Conservation (phyloP, 495 filamentous ascomycete species). For the Hypoxylon intermedium region DNA sequence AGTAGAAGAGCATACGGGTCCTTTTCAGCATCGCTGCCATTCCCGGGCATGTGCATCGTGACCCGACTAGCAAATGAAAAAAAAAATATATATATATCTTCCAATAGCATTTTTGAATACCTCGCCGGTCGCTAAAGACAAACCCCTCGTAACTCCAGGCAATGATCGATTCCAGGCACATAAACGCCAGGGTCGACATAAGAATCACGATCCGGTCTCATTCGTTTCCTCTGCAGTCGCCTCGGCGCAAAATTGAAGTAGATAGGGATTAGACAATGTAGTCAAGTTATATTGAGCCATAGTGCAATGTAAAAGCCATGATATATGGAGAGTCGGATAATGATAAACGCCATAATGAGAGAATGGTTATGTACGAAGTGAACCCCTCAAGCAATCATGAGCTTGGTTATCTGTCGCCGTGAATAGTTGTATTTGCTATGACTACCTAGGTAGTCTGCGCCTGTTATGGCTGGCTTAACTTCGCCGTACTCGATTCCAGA, state of each 20-base stretch:
- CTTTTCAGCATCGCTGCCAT: slow-evolving; percentile 10
- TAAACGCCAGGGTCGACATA: slow-evolving; percentile 17
- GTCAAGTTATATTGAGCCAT: too few species aligned
- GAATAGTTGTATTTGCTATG: background rate
- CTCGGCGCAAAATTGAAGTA: slow-evolving; percentile 1
- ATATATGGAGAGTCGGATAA: background rate
- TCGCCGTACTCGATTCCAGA: slow-evolving; percentile 47
- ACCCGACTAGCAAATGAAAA: background rate
- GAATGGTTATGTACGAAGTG: background rate
- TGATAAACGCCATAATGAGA: slow-evolving; percentile 2
- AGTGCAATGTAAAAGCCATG: too few species aligned
- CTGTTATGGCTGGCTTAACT: background rate
- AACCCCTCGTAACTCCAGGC: slow-evolving; percentile 33
- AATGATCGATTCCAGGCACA: slow-evolving; percentile 31
- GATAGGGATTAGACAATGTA: too few species aligned
- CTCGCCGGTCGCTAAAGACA: slow-evolving; percentile 9
- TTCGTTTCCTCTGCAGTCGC: slow-evolving; percentile 2
- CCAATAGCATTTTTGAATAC: slow-evolving; percentile 32
- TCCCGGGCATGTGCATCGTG: slow-evolving; percentile 6
- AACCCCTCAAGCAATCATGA: background rate
- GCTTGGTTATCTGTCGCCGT: background rate
- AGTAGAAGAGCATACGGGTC: slow-evolving; percentile 4
- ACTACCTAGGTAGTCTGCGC: background rate
- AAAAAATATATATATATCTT: slow-evolving; percentile 16
- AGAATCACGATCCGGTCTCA: slow-evolving; percentile 17